These are phyloP conservation scores for Solanum commersonii DNA, from an alignment of 257 asterid genomes.

Conservation along the genomic window DNA sequence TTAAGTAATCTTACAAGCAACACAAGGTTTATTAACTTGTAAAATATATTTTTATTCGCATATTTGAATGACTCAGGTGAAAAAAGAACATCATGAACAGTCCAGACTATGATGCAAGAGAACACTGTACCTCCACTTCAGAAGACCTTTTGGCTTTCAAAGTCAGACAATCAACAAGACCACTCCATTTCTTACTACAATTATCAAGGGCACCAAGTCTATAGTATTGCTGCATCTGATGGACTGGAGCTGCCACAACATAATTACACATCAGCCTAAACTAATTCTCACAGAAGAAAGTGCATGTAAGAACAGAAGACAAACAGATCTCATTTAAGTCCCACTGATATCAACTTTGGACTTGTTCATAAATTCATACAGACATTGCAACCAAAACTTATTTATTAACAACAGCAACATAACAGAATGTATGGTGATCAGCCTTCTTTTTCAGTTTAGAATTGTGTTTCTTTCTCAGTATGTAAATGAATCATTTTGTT, in stretches of 20 bases:
- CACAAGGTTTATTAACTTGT: not conserved
- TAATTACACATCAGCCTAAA: slow-evolving; percentile 3
- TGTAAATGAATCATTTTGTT: not conserved
- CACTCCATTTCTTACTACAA: slow-evolving; percentile 59
- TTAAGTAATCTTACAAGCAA: not conserved
- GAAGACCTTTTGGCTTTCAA: slow-evolving; percentile 67
- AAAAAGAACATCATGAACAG: not conserved
- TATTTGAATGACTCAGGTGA: not conserved
- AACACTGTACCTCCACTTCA: slow-evolving; percentile 54
- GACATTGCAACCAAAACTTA: not conserved
- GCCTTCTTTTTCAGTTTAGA: not conserved
- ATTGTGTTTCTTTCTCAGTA: not conserved
- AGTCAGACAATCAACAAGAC: slow-evolving; percentile 64
- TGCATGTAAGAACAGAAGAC: not conserved
- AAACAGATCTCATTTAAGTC: not conserved
- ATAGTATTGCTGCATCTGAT: slow-evolving; percentile 91
- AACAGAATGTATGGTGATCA: not conserved
- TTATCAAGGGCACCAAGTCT: slow-evolving; percentile 70
- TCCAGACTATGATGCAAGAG: not conserved
- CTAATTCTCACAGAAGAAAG: not conserved
- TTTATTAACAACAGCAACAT: not conserved
- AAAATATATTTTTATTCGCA: not conserved
- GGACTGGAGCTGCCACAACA: slow-evolving; percentile 70
- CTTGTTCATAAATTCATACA: not conserved
- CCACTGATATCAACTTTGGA: not conserved